Conservation (phyloP, 2,329 filamentous ascomycete species). For the Huntiella decipiens region DNA sequence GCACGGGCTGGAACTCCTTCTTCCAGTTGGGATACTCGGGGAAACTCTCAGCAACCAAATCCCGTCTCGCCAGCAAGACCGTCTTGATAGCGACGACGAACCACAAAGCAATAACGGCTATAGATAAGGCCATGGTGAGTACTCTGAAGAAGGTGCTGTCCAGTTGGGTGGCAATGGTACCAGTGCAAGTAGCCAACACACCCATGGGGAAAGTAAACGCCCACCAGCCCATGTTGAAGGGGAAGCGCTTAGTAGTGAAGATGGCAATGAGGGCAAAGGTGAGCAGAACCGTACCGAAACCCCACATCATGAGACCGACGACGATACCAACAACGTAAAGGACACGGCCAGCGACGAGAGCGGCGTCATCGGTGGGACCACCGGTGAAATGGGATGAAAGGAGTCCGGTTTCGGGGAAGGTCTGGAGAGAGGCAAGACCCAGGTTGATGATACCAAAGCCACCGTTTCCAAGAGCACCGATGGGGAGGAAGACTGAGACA, state of each 20-base stretch:
- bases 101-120: constrained; percentile 25
- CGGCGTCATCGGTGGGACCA: constrained; percentile 1
- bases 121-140: constrained; percentile 21
- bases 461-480: constrained; percentile 48
- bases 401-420: constrained; percentile 22
- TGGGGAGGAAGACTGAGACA: constrained; percentile 46
- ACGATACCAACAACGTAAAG: constrained; percentile 41
- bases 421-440: constrained; percentile 26
- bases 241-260: constrained; percentile 21
- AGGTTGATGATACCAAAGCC: constrained; percentile 37
- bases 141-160: constrained; percentile 26
- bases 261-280: constrained; percentile 25
- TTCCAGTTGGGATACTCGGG: constrained; percentile 11
- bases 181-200: constrained; percentile 24
- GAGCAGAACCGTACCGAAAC: constrained; percentile 26
- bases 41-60: constrained; percentile 11
- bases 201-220: constrained; percentile 28
- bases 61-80: constrained; percentile 16
- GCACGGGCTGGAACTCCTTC: constrained; percentile 11
- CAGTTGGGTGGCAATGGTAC: constrained; percentile 22
- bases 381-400: constrained; percentile 20
- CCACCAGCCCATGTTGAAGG: constrained; percentile 31
- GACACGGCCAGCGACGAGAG: constrained; percentile 24
- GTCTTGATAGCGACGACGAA: constrained; percentile 23
- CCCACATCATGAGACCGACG: constrained; percentile 25